Percentiles rank a stretch among this genome's conserved stretches.
Conservation (phyloP, 306 rosid genomes). For the Potentilla sterilis region DNA sequence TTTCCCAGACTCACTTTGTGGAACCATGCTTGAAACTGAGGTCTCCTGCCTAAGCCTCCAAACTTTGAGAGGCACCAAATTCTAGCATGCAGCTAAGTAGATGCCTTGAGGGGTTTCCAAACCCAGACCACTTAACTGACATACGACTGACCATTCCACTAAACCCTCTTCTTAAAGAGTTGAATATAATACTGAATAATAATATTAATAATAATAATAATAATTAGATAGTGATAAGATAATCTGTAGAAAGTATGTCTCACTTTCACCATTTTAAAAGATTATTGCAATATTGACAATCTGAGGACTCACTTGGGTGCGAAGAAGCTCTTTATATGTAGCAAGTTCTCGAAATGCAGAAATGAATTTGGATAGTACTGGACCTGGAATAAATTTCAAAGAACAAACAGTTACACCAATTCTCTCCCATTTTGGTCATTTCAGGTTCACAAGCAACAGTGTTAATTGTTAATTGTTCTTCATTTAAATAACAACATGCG, state of each 20-base stretch:
- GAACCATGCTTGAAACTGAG: neutral
- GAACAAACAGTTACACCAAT: conserved; percentile 24
- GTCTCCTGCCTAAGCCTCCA: neutral
- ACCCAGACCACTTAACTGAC: neutral
- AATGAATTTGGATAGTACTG: conserved; percentile 81
- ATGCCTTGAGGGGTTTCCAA: neutral
- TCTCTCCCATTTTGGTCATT: conserved; percentile 17
- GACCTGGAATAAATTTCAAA: conserved; percentile 59
- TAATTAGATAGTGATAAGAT: neutral
- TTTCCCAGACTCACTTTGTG: neutral
- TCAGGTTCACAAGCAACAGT: conserved; percentile 12
- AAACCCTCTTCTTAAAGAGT: neutral
- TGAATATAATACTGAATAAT: neutral
- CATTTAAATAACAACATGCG: neutral
- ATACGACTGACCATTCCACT: neutral
- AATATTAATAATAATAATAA: neutral
- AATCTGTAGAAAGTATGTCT: neutral
- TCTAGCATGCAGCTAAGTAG: neutral
- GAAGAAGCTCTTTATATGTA: conserved; percentile 90
- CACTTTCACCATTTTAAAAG: neutral
- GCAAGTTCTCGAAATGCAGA: conserved; percentile 76
- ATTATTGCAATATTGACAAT: conserved; percentile 6
- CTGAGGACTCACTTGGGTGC: conserved; percentile 75
- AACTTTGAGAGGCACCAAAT: neutral
- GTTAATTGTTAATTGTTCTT: neutral